Evolutionary conservation across 345 rosid species (phyloP).

Genomic region (Litchi chinensis): DNA sequence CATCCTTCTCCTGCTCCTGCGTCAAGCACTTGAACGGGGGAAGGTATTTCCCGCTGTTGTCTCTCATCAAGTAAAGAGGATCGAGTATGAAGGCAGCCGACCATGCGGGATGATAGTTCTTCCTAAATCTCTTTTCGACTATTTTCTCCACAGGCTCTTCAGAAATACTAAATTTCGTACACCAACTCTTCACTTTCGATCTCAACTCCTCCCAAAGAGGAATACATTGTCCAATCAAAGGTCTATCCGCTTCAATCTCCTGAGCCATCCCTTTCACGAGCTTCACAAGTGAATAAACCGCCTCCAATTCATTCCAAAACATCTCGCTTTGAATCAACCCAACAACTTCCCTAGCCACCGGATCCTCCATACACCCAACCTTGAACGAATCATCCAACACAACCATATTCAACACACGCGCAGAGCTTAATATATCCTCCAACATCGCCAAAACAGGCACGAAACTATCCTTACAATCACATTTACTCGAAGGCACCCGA

Average conservation of each 20-base stretch:
- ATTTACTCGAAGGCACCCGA: slow-evolving; percentile 43
- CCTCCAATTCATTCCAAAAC: slow-evolving; percentile 58
- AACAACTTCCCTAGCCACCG: slow-evolving; percentile 43
- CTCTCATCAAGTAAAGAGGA: slow-evolving; percentile 49
- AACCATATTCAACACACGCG: slow-evolving; percentile 48
- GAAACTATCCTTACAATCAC: slow-evolving; percentile 36
- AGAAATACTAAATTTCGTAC: slow-evolving; percentile 41
- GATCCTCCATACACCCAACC: slow-evolving; percentile 42
- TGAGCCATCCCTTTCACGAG: slow-evolving; percentile 50
- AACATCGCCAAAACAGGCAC: slow-evolving; percentile 40
- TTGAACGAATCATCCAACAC: slow-evolving; percentile 47
- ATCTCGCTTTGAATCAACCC: slow-evolving; percentile 44
- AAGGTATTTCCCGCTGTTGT: slow-evolving; percentile 50
- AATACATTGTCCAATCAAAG: slow-evolving; percentile 55
- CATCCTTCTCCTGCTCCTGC: slow-evolving; percentile 59
- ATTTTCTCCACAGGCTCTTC: slow-evolving; percentile 49
- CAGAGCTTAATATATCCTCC: slow-evolving; percentile 50
- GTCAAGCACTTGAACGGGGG: slow-evolving; percentile 63
- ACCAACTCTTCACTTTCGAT: slow-evolving; percentile 59
- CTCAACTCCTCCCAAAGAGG: slow-evolving; percentile 60
- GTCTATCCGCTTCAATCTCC: slow-evolving; percentile 53
- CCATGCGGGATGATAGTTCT: slow-evolving; percentile 67
- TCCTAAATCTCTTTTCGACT: slow-evolving; percentile 54
- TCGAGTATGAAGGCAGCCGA: slow-evolving; percentile 63
- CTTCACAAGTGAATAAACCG: slow-evolving; percentile 53